A percentile compares a stretch with the other conserved stretches of the same genome.
Conservation (phyloP, 1,139 yeast genomes). For the Meyerozyma carpophila region DNA sequence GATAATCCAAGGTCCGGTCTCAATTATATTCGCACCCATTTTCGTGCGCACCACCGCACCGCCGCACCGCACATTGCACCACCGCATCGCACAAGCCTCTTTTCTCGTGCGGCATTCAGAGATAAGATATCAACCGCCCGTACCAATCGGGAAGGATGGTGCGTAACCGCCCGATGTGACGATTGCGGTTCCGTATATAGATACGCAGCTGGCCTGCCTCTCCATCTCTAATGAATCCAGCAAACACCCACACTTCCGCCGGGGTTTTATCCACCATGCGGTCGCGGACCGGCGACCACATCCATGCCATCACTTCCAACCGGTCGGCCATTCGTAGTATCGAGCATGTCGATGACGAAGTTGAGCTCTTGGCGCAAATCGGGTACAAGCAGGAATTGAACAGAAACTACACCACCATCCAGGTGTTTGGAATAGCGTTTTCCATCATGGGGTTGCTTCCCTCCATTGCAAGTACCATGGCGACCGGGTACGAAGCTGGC, state of each 20-base stretch:
- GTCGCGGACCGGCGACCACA: constrained; percentile 12
- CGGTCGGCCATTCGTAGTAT: constrained; percentile 20
- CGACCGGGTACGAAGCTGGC: constrained; percentile 6
- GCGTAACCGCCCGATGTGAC: neutral
- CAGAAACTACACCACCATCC: constrained; percentile 9
- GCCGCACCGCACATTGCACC: no score
- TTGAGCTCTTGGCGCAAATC: constrained; percentile 1
- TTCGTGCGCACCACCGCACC: no score
- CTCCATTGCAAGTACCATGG: constrained; percentile 7
- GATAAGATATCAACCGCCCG: no score
- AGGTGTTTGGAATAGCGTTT: constrained; percentile 13
- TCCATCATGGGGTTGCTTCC: constrained; percentile 13
- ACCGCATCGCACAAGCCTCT: no score
- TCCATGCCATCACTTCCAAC: constrained; percentile 17
- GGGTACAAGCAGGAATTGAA: constrained; percentile 12
- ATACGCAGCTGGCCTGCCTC: neutral
- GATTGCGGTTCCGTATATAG: neutral
- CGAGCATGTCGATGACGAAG: neutral
- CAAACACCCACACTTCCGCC: constrained; percentile 7
- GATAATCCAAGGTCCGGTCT: no score
- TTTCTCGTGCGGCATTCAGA: no score
- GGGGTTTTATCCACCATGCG: neutral
- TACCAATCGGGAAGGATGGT: no score
- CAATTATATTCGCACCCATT: no score
- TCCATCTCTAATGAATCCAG: neutral